Conservation (phyloP, 345 rosid genomes). For the Pistacia atlantica region DNA sequence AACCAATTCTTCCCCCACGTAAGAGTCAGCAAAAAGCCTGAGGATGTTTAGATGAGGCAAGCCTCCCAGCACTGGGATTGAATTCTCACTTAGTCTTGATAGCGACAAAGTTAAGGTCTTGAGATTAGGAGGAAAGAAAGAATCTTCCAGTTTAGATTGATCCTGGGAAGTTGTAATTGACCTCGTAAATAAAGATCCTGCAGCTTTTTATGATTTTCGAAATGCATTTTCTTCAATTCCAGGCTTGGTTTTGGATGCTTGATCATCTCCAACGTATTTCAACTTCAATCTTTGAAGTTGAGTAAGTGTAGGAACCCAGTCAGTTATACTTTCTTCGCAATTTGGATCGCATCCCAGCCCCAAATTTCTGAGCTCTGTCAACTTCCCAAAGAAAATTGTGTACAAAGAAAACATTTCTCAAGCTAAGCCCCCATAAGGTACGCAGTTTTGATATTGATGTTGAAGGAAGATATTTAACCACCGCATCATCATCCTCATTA, state of each 20-base stretch:
- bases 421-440: constrained; percentile 25
- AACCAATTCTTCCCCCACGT: constrained; percentile 22
- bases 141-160: not conserved
- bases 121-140: constrained; percentile 22
- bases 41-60: constrained; percentile 32
- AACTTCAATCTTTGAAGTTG: constrained; percentile 33
- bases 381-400: not conserved
- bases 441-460: too few relatives aligned
- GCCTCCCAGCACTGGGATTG: constrained; percentile 29
- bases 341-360: constrained; percentile 15
- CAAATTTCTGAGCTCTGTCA: constrained; percentile 27
- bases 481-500: not conserved
- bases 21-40: constrained; percentile 37
- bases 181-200: constrained; percentile 36
- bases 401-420: constrained; percentile 6
- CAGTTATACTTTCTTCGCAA: not conserved
- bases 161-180: not conserved
- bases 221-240: not conserved
- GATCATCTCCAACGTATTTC: constrained; percentile 19
- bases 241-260: constrained; percentile 1
- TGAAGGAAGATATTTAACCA: not conserved
- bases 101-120: constrained; percentile 37
- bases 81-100: constrained; percentile 22
- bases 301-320: constrained; percentile 16
- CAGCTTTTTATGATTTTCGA: not conserved